These are phyloP conservation scores for Oryza glaberrima DNA, from an alignment of 176 grass and related monocot species.

Conservation along the genomic window DNA sequence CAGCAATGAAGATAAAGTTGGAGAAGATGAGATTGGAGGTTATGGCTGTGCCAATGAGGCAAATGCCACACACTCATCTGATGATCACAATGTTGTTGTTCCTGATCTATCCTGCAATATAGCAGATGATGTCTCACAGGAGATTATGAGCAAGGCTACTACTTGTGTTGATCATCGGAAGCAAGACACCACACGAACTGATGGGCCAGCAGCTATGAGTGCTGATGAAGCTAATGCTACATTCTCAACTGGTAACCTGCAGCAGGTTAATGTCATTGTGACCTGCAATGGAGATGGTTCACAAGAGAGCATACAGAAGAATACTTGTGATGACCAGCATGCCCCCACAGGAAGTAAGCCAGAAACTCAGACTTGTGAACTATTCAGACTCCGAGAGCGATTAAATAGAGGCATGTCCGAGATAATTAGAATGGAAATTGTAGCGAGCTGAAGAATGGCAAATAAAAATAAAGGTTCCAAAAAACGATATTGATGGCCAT, in stretches of 20 bases:
- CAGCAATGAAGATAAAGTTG: background rate
- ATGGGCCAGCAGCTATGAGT: background rate
- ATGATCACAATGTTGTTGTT: background rate
- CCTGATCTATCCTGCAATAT: background rate
- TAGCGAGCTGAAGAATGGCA: no score
- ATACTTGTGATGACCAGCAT: background rate
- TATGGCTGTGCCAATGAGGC: background rate
- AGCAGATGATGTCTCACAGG: background rate
- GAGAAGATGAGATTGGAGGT: background rate
- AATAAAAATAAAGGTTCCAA: no score
- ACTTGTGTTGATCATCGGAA: background rate
- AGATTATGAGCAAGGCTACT: background rate
- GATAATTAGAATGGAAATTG: no score
- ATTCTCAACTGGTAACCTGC: background rate
- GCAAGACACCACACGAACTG: background rate
- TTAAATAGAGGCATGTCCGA: background rate
- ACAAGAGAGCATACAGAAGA: background rate
- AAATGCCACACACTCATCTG: background rate
- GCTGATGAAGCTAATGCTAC: background rate
- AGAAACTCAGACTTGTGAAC: background rate
- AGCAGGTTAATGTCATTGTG: background rate
- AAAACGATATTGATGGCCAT: no score
- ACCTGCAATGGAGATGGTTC: background rate
- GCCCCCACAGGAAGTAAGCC: background rate
- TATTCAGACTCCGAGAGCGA: background rate